phyloP scores from a whole-genome alignment of 2,329 filamentous ascomycete species.

The Aspergillus thermomutatus region DNA sequence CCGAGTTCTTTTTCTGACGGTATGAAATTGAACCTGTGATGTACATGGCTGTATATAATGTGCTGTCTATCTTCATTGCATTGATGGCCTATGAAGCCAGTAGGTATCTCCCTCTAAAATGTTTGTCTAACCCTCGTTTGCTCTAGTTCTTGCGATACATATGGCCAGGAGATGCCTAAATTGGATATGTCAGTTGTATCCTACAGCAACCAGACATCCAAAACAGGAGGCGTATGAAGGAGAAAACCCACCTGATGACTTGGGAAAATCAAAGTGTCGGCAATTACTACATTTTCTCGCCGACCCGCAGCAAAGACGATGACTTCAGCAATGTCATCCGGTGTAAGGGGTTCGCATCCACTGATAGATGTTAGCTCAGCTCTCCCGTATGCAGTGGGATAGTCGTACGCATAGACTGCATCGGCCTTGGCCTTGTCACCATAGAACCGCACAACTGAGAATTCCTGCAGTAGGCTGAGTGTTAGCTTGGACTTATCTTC shows the following conservation, averaged over 20 bases:
- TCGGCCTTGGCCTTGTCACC: constrained; percentile 88
- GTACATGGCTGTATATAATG: not conserved
- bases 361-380: constrained; percentile 38
- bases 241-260: constrained; percentile 70
- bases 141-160: constrained; percentile 24
- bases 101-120: not conserved
- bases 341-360: constrained; percentile 76
- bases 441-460: constrained; percentile 82
- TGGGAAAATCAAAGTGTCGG: constrained; percentile 82
- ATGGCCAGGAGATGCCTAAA: constrained; percentile 17
- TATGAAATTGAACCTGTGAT: not conserved
- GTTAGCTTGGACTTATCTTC: constrained; percentile 1
- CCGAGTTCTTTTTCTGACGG: not conserved
- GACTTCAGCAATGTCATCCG: constrained; percentile 86
- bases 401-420: constrained; percentile 74
- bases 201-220: not conserved
- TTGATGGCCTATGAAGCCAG: not conserved
- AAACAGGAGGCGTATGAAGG: not conserved
- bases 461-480: constrained; percentile 56
- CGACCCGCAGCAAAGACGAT: constrained; percentile 81
- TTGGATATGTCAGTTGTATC: not conserved
- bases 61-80: not conserved
- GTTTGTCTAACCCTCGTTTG: constrained; percentile 1
- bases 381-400: not conserved
- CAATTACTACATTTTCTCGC: constrained; percentile 85